Evolutionary conservation across 164 flowering plant species (phyloP), one percentile per base, ranked within the genome.

Genomic region (Berberis thunbergii): DNA sequence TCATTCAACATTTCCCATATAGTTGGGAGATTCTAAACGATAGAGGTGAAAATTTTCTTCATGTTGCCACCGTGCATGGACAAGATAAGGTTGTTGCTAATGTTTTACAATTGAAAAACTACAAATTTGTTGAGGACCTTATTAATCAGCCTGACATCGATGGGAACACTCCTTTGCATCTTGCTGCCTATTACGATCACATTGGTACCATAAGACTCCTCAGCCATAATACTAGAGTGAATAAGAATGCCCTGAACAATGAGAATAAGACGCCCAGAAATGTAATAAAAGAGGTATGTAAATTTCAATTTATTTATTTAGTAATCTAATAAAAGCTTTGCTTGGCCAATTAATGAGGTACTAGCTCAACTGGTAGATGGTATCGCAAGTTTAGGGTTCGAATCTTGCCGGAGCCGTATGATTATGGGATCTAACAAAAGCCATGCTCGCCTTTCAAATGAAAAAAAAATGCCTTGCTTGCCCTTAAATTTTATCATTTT

Each of bases 161-260:
- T 26, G 54, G 54, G n/a, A 52, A 52, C 54, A 52, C 54, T 11
- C 54, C 54, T 52, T 52, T 52, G 54, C 54, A 52, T 52, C 10
- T 52, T 52, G 54, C 54, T 9, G 54, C 54, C 1, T 6, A 10
- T 2, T 12, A 26, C 4, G n/a, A 11, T 1, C 10, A 11, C 11
- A 2, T 1, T 10, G n/a, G 13, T 4, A 7, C n/a, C 1, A 26
- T 3, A 4, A 10, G 2, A 52, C n/a, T 7, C n/a, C 11, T 52
- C n/a, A 12, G 10, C 1, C n/a, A 52, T 52, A 11, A 52, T 52
- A 7, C 8, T 52, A 52, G 54, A 9, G 54, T 52, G 54, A 26
- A 52, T 26, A 52, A 52, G 54, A 52, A 7, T 3, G n/a, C 11
- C 11, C 2, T 10, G n/a, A 52, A 52, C n/a, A 52, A 6, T 12